These are phyloP conservation scores for Neodidymelliopsis sp. DNA, from an alignment of 2,329 filamentous ascomycete genomes.

Conservation along the genomic window DNA sequence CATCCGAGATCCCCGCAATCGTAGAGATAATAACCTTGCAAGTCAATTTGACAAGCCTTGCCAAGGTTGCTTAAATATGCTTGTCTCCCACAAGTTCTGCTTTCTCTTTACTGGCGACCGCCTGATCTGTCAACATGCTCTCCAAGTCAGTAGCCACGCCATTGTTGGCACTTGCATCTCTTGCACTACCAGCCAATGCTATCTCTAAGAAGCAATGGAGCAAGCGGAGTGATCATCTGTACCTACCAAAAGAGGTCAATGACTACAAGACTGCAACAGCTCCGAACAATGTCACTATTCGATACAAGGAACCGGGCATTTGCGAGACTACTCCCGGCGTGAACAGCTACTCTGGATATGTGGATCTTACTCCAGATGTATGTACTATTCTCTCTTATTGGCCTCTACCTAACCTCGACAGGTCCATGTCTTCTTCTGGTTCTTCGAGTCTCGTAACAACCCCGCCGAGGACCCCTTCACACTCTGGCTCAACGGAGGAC, in stretches of 20 bases:
- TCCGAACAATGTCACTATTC: constrained; percentile 55
- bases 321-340: constrained; percentile 63
- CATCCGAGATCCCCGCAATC: constrained; percentile 8
- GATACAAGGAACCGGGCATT: constrained; percentile 62
- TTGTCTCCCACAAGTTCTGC: constrained; percentile 1
- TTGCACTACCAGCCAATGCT: constrained; percentile 24
- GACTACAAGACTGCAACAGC: constrained; percentile 56
- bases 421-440: constrained; percentile 57
- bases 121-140: constrained; percentile 19
- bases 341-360: constrained; percentile 55
- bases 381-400: not conserved
- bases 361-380: constrained; percentile 46
- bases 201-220: constrained; percentile 30
- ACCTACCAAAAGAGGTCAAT: constrained; percentile 50
- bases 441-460: constrained; percentile 60
- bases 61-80: constrained; percentile 20
- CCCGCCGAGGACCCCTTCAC: constrained; percentile 57
- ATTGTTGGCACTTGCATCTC: constrained; percentile 22
- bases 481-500: constrained; percentile 62
- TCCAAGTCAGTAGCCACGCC: constrained; percentile 18
- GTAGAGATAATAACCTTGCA: constrained; percentile 20
- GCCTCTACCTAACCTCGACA: constrained; percentile 12
- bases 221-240: constrained; percentile 28
- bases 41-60: constrained; percentile 21
- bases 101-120: not conserved